Evolutionary conservation across 495 filamentous ascomycete species (phyloP).

Genomic region (Oidiodendron maius): DNA sequence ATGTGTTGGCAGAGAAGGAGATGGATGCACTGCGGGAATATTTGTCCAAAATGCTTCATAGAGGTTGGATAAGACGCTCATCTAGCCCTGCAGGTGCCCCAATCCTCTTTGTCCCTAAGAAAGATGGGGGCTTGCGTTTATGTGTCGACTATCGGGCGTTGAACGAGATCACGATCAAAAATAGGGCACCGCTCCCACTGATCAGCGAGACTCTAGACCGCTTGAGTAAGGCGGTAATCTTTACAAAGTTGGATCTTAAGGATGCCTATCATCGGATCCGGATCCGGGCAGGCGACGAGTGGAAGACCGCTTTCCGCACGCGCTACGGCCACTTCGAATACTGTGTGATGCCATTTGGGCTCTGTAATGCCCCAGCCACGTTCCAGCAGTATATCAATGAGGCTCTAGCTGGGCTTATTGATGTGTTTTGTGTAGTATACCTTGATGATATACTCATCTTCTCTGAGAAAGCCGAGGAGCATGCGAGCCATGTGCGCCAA

Average conservation of each 20-base stretch:
- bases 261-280: conserved; percentile 33
- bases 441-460: conserved; percentile 33
- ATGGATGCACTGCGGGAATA: conserved; percentile 15
- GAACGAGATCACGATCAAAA: conserved; percentile 36
- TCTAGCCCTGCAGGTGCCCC: conserved; percentile 17
- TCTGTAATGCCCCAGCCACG: conserved; percentile 24
- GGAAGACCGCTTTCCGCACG: conserved; percentile 29
- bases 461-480: conserved; percentile 1
- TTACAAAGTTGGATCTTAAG: conserved; percentile 40
- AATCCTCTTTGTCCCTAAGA: conserved; percentile 33
- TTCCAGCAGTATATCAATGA: conserved; percentile 27
- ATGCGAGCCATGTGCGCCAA: not conserved
- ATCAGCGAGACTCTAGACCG: conserved; percentile 36
- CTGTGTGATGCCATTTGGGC: conserved; percentile 25
- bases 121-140: conserved; percentile 30
- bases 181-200: conserved; percentile 38
- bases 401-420: conserved; percentile 14
- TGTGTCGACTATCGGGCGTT: conserved; percentile 40
- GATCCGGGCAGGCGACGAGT: conserved; percentile 26
- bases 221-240: conserved; percentile 26
- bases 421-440: conserved; percentile 24
- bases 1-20: conserved; percentile 9
- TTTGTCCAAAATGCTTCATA: conserved; percentile 7
- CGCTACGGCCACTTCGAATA: conserved; percentile 25
- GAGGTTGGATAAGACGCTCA: conserved; percentile 12